Evolutionary conservation across 805 yeast species (phyloP).

Genomic region (Candida ponderosae): DNA sequence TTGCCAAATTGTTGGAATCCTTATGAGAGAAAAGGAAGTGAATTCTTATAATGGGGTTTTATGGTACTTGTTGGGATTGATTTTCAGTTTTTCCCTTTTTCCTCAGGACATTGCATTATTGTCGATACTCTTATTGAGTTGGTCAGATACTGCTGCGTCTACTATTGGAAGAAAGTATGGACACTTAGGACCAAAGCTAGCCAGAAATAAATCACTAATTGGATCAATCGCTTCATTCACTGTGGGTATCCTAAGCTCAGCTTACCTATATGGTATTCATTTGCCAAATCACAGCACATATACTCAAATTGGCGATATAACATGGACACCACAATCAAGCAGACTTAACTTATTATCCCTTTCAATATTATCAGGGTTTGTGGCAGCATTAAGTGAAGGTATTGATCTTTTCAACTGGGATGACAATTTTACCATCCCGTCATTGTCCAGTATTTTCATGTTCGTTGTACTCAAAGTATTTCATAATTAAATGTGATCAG

Average conservation of each 20-base stretch:
- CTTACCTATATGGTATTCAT: slow-evolving; percentile 62
- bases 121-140: slow-evolving; percentile 74
- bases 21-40: slow-evolving; percentile 82
- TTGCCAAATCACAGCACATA: slow-evolving; percentile 54
- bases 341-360: slow-evolving; percentile 41
- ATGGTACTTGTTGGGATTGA: slow-evolving; percentile 78
- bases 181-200: slow-evolving; percentile 69
- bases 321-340: slow-evolving; percentile 61
- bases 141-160: slow-evolving; percentile 98
- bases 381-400: slow-evolving; percentile 85
- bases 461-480: slow-evolving; percentile 35
- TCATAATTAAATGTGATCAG: slow-evolving; percentile 12
- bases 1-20: slow-evolving; percentile 61
- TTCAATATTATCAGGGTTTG: slow-evolving; percentile 62
- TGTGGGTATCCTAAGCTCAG: slow-evolving; percentile 62
- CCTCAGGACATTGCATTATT: slow-evolving; percentile 78
- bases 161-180: slow-evolving; percentile 87
- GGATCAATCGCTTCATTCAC: slow-evolving; percentile 84
- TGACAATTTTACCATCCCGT: slow-evolving; percentile 93
- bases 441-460: slow-evolving; percentile 65
- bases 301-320: slow-evolving; percentile 48
- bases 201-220: slow-evolving; percentile 74
- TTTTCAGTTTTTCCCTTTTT: slow-evolving; percentile 58
- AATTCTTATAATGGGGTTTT: slow-evolving; percentile 73
- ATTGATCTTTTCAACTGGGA: slow-evolving; percentile 71